Percentiles rank a stretch among this genome's conserved stretches.
Evolutionary conservation across 179 eudicot genomes (phyloP).

Genomic region (Corrigiola litoralis): DNA sequence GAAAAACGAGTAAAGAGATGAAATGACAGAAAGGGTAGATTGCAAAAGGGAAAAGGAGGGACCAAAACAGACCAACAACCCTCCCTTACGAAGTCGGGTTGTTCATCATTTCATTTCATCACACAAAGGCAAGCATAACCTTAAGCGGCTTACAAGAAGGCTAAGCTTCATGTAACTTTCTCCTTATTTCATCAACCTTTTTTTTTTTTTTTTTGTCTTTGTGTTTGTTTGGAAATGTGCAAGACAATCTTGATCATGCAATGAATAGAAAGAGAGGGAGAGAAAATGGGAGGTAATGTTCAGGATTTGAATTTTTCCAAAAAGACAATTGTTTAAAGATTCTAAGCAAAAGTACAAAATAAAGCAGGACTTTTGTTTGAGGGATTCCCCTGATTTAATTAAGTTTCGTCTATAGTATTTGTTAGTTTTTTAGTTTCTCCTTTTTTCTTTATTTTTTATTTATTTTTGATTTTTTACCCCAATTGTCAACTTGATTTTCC

Average conservation of each 20-base stretch:
- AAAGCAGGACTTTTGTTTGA: neutral
- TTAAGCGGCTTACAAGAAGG: neutral
- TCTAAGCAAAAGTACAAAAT: conserved; percentile 6
- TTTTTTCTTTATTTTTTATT: neutral
- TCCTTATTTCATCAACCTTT: conserved; percentile 3
- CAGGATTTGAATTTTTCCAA: conserved; percentile 9
- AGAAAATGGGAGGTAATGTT: conserved; percentile 21
- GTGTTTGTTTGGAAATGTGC: neutral
- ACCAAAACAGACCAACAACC: conserved; percentile 1
- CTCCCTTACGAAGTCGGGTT: conserved; percentile 15
- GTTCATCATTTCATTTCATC: conserved; percentile 12
- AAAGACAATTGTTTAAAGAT: neutral
- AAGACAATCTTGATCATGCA: conserved; percentile 18
- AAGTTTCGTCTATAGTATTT: neutral
- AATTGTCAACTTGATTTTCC: conserved; percentile 12
- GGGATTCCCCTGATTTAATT: conserved; percentile 2
- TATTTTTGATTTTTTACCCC: neutral
- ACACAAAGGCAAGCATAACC: neutral
- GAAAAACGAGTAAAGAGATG: neutral
- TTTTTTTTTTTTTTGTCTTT: neutral
- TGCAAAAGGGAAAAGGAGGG: neutral
- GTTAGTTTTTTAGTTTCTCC: neutral
- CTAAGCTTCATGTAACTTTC: neutral
- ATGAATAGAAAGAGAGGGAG: conserved; percentile 7
- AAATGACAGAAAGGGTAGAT: neutral